phyloP scores from a whole-genome alignment of 192 early-diverging fungal species.

The Chytriomyces sp. region DNA sequence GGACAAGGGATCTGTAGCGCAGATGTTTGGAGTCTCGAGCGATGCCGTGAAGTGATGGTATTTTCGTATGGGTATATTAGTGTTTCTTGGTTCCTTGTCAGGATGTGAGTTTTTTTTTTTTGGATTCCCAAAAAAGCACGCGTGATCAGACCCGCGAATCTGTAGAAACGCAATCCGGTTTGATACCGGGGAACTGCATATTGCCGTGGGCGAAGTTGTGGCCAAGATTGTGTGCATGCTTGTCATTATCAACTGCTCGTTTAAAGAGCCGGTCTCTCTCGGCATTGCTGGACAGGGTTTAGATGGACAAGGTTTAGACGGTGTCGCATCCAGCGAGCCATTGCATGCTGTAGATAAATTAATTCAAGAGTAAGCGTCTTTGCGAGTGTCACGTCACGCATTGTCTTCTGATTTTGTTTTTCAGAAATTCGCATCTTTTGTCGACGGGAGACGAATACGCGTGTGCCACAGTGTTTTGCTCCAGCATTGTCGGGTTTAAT shows the following conservation, averaged over 20 bases:
- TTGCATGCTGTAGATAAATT: too few relatives aligned
- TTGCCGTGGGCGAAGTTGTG: slow-evolving; percentile 38
- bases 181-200: slow-evolving; percentile 34
- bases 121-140: too few relatives aligned
- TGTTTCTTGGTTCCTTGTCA: slow-evolving; percentile 27
- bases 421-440: not conserved
- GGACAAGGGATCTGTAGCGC: not conserved
- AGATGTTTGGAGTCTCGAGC: slow-evolving; percentile 25
- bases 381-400: not conserved
- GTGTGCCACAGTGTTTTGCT: slow-evolving; percentile 49
- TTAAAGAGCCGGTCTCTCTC: slow-evolving; percentile 45
- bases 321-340: too few relatives aligned
- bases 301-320: too few relatives aligned
- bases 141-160: too few relatives aligned
- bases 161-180: not conserved
- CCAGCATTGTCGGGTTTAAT: slow-evolving; percentile 50
- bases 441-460: slow-evolving; percentile 39
- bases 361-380: slow-evolving; percentile 7
- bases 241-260: slow-evolving; percentile 46
- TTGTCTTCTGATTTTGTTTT: not conserved
- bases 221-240: slow-evolving; percentile 49
- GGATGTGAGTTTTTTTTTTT: slow-evolving; percentile 13
- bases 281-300: slow-evolving; percentile 6
- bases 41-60: slow-evolving; percentile 22
- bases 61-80: slow-evolving; percentile 34